Evolutionary conservation across 2,329 filamentous ascomycete genomes (phyloP).

Genomic region (Elsinoe arachidis): DNA sequence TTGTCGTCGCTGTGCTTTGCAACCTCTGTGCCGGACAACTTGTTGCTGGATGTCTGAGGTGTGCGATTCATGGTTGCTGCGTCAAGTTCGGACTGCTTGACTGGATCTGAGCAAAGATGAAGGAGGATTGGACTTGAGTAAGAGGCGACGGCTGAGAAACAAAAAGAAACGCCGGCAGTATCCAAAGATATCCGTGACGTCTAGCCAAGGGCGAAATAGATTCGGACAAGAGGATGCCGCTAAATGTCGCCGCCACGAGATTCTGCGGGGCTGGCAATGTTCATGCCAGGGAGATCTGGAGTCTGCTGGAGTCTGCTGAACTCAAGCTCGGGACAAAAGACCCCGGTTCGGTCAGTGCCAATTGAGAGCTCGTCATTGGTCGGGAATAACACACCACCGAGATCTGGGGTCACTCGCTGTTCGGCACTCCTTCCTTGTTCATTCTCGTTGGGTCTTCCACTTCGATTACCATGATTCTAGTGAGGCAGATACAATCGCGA

Average conservation of each 20-base stretch:
- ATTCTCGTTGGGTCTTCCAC: constrained; percentile 17
- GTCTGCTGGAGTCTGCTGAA: too few relatives aligned
- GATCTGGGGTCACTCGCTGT: not conserved
- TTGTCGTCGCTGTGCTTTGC: constrained; percentile 70
- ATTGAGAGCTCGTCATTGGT: not conserved
- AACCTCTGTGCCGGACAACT: constrained; percentile 47
- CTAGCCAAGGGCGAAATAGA: constrained; percentile 4
- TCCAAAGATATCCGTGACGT: constrained; percentile 1
- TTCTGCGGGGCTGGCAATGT: not conserved
- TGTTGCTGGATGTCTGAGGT: constrained; percentile 28
- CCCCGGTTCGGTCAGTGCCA: not conserved
- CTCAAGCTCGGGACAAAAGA: not conserved
- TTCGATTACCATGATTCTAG: too few relatives aligned
- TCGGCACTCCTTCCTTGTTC: not conserved
- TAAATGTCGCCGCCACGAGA: not conserved
- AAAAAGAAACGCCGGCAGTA: not conserved
- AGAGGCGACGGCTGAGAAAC: not conserved
- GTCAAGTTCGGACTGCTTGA: not conserved
- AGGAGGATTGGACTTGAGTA: too few relatives aligned
- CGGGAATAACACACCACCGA: not conserved
- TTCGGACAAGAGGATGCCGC: not conserved
- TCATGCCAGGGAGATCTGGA: too few relatives aligned
- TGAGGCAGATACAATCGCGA: too few relatives aligned
- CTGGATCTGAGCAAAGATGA: not conserved
- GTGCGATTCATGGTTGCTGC: constrained; percentile 35